These are phyloP conservation scores for Myrica gale DNA, from an alignment of 306 rosid genomes.

Conservation along the genomic window DNA sequence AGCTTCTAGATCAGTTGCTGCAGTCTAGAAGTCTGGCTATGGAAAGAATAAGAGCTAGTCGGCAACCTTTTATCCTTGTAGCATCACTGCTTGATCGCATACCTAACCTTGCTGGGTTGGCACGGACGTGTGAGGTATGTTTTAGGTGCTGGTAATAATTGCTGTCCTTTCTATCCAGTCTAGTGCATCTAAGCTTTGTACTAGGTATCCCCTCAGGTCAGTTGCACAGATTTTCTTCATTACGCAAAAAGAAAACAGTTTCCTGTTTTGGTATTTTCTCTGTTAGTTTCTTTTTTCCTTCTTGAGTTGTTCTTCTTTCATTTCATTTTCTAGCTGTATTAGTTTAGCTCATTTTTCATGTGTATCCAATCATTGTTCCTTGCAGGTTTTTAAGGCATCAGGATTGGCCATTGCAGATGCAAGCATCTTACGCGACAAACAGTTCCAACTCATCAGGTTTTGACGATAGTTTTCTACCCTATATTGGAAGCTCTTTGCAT, in stretches of 20 bases:
- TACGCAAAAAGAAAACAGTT: no score
- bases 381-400: conserved; percentile 81
- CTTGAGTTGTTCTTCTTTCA: background rate
- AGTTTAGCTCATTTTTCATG: background rate
- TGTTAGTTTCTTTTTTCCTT: background rate
- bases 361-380: conserved; percentile 24
- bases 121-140: conserved; percentile 91
- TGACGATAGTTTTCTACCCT: conserved; percentile 23
- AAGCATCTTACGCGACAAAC: conserved; percentile 68
- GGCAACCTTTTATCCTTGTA: conserved; percentile 65
- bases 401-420: conserved; percentile 70
- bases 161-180: no score
- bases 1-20: conserved; percentile 68
- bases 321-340: background rate
- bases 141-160: background rate
- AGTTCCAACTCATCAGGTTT: conserved; percentile 92
- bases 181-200: no score
- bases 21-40: conserved; percentile 64
- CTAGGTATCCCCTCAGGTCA: no score
- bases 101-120: conserved; percentile 96
- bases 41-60: conserved; percentile 55
- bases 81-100: conserved; percentile 94
- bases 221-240: no score
- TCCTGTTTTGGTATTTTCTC: background rate
- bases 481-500: conserved; percentile 6